Evolutionary conservation across 2,329 filamentous ascomycete genomes (phyloP), one percentile per base, ranked within the genome.

Genomic region (Teratosphaeria destructans): DNA sequence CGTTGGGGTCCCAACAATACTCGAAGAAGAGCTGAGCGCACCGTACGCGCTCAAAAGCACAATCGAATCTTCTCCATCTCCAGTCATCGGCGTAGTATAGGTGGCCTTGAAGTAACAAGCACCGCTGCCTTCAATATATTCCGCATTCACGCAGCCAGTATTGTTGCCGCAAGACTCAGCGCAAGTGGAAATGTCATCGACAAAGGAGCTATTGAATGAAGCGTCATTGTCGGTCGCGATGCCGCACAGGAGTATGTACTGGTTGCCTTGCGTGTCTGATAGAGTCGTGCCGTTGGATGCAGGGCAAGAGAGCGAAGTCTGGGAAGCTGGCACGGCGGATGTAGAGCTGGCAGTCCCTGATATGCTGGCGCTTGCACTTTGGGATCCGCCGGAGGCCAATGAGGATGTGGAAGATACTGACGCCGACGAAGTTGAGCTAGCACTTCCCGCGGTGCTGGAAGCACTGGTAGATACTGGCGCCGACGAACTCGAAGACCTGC

Each of bases 261-360:
- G 49, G 26, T 57, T 59, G 12, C 61, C 59, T 1, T 47, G 53
- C 6, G 59, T 53, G 34, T 60, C 59, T 27, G 54, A 43, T 37
- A 59, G 61, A 23, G 56, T 59, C 8, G 59, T 62, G 29, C 59
- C 61, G 37, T 62, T 62, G 53, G 49, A 35, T 37, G 56, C 47
- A 23, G 61, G 61, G 54, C 61, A 62, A 3, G 52, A 10, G 16
- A 49, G 56, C n/a, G 59, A 47, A 1, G 56, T 54, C 19, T 56
- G 52, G 3, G 37, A 8, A 12, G 57, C 27, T 3, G 26, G 16
- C 1, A 54, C 8, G 26, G 47, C 58, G 29, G 57, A 47, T 32
- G 55, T 43, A 14, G 47, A 23, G 16, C n/a, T 27, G 35, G 27
- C 29, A 16, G 2, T 14, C n/a, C 57, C 53, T 8, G 57, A 49